Base-by-base conservation (phyloP, 805 yeast genomes). In the Pichia gijzeniarum region DNA sequence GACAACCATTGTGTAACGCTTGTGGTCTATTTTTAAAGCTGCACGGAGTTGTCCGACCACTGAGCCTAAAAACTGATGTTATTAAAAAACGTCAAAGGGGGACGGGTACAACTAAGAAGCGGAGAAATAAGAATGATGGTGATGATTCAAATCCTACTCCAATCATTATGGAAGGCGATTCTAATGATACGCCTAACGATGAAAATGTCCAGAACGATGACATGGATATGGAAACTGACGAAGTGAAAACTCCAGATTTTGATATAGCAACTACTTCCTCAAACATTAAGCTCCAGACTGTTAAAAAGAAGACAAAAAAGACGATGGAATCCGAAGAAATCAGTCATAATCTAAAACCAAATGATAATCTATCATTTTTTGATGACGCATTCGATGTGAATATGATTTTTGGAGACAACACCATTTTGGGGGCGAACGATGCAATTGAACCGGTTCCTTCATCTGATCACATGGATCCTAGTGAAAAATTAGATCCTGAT, bases 1-100 rank as follows among this genome's bases (percentile, higher is more conserved):
- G 97, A 2, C 83, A 86, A 57, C 95, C 96, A 0, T 69, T 91
- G 48, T 91, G 98, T 67, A 91, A 91, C 63, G 98, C 99, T 0
- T 91, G 99, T 69, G 99, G 98, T 0, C 69, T 91, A 49, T 91
- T 91, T 56, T 74, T 86, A 58, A 91, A 91, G 63, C 70, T 91
- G 20, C 98, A 91, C 58, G 98, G 97, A n/a, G 91, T 88, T 3
- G 95, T 87, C 50, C 72, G 98, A 47, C 99, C 99, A 0, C 69
- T 91, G 42, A 84, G 95, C 13, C 70, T 90, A 56, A 90, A 89
- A 60, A 55, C 59, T 10, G 59, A 55, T 47, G 57, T 55, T 14
- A 90, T 91, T 45, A 88, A 89, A 63, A 87, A 89, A 64, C 76
- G 99, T 55, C 95, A 90, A 63, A 73, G 96, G 41, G 73, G 77